A percentile compares a stretch with the other conserved stretches of the same genome.
Evolutionary conservation across 2,329 filamentous ascomycete genomes (phyloP).

Genomic region (Fusarium nurragi): DNA sequence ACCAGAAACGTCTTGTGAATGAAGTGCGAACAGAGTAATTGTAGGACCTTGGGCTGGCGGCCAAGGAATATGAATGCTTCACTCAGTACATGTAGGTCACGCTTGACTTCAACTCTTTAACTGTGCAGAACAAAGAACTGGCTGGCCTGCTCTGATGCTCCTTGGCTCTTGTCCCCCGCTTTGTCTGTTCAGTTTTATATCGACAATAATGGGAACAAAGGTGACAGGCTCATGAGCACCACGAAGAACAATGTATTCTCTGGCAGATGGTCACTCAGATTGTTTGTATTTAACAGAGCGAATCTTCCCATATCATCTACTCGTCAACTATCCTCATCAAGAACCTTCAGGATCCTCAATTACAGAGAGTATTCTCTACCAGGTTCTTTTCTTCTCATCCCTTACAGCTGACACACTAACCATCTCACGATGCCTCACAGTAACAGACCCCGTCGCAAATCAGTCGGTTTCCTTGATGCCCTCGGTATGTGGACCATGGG

Average conservation of each 20-base stretch:
- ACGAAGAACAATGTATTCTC: neutral
- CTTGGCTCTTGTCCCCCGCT: neutral
- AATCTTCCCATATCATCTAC: too few species aligned
- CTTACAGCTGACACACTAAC: neutral
- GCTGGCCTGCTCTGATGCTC: neutral
- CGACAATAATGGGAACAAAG: neutral
- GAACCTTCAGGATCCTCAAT: neutral
- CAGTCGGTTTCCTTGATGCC: slow-evolving; percentile 15
- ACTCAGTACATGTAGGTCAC: neutral
- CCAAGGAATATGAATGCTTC: neutral
- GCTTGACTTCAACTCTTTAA: neutral
- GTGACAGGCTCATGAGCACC: neutral
- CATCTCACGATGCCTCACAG: slow-evolving; percentile 4
- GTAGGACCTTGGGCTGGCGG: neutral
- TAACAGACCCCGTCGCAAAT: neutral
- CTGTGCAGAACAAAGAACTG: neutral
- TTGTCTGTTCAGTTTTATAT: slow-evolving; percentile 2
- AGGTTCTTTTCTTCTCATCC: neutral
- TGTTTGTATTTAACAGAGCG: neutral
- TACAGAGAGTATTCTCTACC: neutral
- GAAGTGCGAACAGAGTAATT: neutral
- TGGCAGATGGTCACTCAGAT: too few species aligned
- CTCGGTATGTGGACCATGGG: slow-evolving; percentile 17
- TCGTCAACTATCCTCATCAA: neutral
- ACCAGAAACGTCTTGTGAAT: neutral